Percentiles rank a stretch among this genome's conserved stretches.
phyloP scores from a whole-genome alignment of 495 filamentous ascomycete species.

The Aspergillus mulundensis region DNA sequence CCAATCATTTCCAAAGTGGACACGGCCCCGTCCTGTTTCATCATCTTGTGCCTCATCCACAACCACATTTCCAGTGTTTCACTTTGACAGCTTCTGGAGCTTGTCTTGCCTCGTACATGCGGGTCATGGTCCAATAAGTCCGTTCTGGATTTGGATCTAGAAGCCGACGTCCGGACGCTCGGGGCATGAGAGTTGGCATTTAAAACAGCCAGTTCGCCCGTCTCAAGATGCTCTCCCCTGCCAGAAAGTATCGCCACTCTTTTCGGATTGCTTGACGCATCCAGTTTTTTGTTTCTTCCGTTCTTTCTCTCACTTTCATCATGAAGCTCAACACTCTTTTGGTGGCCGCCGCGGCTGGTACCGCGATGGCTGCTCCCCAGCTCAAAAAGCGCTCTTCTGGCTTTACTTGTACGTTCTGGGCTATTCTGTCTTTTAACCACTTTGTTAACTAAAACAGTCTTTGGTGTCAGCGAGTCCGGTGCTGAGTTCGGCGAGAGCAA shows the following conservation, averaged over 20 bases:
- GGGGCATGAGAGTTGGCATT: background rate
- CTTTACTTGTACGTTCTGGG: conserved; percentile 6
- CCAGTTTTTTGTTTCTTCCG: background rate
- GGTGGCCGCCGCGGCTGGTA: conserved; percentile 26
- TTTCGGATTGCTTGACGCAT: background rate
- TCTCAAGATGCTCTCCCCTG: background rate
- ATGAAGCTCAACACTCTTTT: conserved; percentile 28
- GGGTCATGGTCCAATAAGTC: background rate
- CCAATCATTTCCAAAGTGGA: background rate
- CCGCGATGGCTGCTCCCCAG: conserved; percentile 24
- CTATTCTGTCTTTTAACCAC: conserved; percentile 5
- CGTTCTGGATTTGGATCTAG: background rate
- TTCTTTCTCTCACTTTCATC: background rate
- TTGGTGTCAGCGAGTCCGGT: conserved; percentile 41
- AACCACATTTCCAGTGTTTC: background rate
- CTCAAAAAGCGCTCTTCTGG: conserved; percentile 10
- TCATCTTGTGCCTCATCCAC: background rate
- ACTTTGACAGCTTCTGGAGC: background rate
- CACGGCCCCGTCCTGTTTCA: background rate
- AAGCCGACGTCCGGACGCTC: no score
- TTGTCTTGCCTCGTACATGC: background rate
- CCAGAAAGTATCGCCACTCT: background rate
- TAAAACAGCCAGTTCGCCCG: background rate
- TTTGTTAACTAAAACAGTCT: conserved; percentile 26
- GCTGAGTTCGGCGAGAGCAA: conserved; percentile 48